Evolutionary conservation across 2,329 filamentous ascomycete genomes (phyloP).

Genomic region (Ophiobolus disseminans): DNA sequence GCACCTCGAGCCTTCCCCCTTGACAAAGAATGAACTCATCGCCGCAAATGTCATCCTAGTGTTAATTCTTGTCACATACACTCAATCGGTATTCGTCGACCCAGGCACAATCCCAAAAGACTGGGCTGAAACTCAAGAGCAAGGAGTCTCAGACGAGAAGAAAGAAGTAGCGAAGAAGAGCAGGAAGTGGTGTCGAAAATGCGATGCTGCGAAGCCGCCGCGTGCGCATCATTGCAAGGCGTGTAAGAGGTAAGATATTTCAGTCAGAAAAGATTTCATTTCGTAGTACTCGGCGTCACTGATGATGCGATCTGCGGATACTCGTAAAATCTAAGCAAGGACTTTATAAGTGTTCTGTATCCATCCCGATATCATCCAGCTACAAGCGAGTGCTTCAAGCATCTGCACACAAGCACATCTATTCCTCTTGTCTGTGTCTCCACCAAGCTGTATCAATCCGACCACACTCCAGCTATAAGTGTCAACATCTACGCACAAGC

Average conservation of each 20-base stretch:
- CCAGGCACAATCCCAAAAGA: conserved; percentile 61
- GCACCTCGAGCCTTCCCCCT: conserved; percentile 63
- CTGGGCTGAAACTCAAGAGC: conserved; percentile 19
- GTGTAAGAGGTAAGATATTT: conserved; percentile 64
- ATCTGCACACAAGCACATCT: too few relatives aligned
- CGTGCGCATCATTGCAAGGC: conserved; percentile 82
- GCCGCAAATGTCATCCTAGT: conserved; percentile 71
- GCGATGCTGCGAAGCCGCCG: conserved; percentile 74
- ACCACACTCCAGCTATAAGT: too few relatives aligned
- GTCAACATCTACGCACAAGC: too few relatives aligned
- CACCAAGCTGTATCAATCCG: too few relatives aligned
- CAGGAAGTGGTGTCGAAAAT: conserved; percentile 76
- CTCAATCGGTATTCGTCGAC: conserved; percentile 65
- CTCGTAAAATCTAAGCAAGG: too few relatives aligned
- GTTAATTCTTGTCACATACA: conserved; percentile 74
- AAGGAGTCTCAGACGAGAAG: not conserved
- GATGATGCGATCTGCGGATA: too few relatives aligned
- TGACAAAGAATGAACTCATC: conserved; percentile 63
- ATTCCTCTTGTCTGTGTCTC: too few relatives aligned
- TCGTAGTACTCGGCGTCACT: too few relatives aligned
- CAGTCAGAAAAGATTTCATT: not conserved
- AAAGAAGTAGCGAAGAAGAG: conserved; percentile 28
- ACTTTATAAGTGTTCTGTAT: too few relatives aligned
- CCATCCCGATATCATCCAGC: too few relatives aligned
- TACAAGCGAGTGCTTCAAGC: too few relatives aligned